Percentiles rank a stretch among this genome's conserved stretches.
Conservation (phyloP, 2,329 filamentous ascomycete genomes). For the Cytospora piceicola region DNA sequence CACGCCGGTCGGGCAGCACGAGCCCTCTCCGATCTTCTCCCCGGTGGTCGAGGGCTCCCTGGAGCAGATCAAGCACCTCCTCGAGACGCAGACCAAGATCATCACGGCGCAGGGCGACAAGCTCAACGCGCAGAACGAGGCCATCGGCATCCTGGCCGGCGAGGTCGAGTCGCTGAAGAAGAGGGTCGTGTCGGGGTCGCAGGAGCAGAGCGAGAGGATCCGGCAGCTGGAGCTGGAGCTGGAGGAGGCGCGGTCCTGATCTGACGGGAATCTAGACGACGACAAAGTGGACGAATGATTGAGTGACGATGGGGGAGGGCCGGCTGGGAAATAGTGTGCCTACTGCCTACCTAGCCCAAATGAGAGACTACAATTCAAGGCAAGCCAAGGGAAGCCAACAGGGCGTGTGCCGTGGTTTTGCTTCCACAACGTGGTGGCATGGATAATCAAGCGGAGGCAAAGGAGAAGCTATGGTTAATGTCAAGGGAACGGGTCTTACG, state of each 20-base stretch:
- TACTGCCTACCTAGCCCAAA: background rate
- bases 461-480: too few relatives aligned
- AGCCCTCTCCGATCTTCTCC: conserved; percentile 40
- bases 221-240: conserved; percentile 69
- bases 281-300: background rate
- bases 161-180: conserved; percentile 84
- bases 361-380: background rate
- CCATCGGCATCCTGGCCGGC: conserved; percentile 69
- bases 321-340: background rate
- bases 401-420: too few relatives aligned
- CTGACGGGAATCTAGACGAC: background rate
- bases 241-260: conserved; percentile 64
- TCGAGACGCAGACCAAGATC: conserved; percentile 77
- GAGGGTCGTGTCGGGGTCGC: conserved; percentile 63
- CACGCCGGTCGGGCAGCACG: conserved; percentile 39
- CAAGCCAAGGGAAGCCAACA: too few relatives aligned
- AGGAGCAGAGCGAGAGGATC: conserved; percentile 70
- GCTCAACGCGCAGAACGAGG: conserved; percentile 70
- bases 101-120: conserved; percentile 75
- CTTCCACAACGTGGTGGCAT: too few relatives aligned
- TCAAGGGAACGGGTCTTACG: too few relatives aligned
- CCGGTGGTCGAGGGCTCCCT: conserved; percentile 68
- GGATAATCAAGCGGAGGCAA: too few relatives aligned
- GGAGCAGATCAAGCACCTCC: conserved; percentile 74
- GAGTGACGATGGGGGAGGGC: background rate